phyloP scores from a whole-genome alignment of 352 stramenopile species.

The Thalassiosira mediterranea region DNA sequence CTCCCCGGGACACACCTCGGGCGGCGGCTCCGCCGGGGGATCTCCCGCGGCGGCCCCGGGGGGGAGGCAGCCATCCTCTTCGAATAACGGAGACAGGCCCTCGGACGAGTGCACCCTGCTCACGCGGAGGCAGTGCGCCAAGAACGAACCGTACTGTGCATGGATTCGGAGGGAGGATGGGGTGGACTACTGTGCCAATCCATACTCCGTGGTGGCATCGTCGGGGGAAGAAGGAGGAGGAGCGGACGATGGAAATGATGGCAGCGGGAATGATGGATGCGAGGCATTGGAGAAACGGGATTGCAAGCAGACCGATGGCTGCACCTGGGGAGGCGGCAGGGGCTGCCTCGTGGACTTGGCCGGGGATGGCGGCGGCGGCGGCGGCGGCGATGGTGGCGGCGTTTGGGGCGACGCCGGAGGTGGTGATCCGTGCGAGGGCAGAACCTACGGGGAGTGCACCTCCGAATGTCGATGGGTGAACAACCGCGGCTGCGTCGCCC shows the following conservation, averaged over 20 bases:
- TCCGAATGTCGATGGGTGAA: too few relatives aligned
- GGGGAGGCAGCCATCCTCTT: too few relatives aligned
- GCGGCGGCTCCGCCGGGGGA: too few relatives aligned
- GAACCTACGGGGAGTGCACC: background rate
- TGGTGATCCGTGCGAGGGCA: background rate
- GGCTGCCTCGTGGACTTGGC: background rate
- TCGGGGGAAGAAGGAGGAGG: too few relatives aligned
- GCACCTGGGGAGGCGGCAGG: background rate
- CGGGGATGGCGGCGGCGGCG: background rate
- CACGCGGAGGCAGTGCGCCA: conserved; percentile 2
- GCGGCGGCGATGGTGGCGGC: too few relatives aligned
- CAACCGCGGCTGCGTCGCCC: too few relatives aligned
- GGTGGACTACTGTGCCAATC: background rate
- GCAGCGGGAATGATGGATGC: background rate
- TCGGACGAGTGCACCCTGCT: background rate
- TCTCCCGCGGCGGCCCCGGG: too few relatives aligned
- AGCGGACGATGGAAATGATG: background rate
- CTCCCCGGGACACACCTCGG: too few relatives aligned
- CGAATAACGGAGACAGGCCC: background rate
- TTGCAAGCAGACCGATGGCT: background rate
- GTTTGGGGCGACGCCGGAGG: too few relatives aligned
- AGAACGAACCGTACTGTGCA: background rate
- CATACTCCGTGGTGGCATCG: background rate
- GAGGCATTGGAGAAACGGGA: background rate
- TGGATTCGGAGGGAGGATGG: background rate